Evolutionary conservation across 768 basidiomycete genomes (phyloP), one percentile per base, ranked within the genome.

Genomic region (Dioszegia aurantiaca): DNA sequence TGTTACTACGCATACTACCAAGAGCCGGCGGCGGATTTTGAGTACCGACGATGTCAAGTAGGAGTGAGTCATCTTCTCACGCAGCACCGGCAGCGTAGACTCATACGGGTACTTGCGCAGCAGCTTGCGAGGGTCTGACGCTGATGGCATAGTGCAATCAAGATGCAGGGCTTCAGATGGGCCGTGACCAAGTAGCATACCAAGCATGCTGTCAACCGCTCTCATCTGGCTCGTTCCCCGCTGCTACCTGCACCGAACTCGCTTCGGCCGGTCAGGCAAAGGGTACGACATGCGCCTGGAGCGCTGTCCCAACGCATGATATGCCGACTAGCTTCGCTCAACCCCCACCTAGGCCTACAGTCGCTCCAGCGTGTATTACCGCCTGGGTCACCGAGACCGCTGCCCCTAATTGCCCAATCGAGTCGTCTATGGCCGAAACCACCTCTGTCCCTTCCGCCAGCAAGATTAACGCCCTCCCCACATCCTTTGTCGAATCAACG

Each of bases 301-400:
- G 36, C 8, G 23, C 19, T 5, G 54, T 55, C 9, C 11, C 24
- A 11, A 55, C 54, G 2, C 19, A 17, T 14, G 54, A 55, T 31
- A 55, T 55, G 54, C 54, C 54, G 9, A 24, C 54, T 4, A 23
- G 59, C 46, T 56, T 60, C 59, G 31, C 45, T 48, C 30, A 40
- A 36, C 49, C 53, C 28, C 56, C 53, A 31, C 26, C 45, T 24
- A 41, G 26, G 26, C n/a, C 52, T 3, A 17, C 41, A 8, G 27
- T 56, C 30, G 9, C 39, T 17, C 33, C 41, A n/a, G 17, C 48
- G 6, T 53, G 51, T 27, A 40, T 40, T n/a, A 53, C 51, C 4
- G 24, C 36, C 4, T 53, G 51, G 51, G 36, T 53, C 12, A 53
- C 51, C 16, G 51, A 40, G 37, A 53, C 51, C 11, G 51, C 51